Base-by-base conservation (phyloP, 495 filamentous ascomycete species). In the Tuber microsphaerosporum region DNA sequence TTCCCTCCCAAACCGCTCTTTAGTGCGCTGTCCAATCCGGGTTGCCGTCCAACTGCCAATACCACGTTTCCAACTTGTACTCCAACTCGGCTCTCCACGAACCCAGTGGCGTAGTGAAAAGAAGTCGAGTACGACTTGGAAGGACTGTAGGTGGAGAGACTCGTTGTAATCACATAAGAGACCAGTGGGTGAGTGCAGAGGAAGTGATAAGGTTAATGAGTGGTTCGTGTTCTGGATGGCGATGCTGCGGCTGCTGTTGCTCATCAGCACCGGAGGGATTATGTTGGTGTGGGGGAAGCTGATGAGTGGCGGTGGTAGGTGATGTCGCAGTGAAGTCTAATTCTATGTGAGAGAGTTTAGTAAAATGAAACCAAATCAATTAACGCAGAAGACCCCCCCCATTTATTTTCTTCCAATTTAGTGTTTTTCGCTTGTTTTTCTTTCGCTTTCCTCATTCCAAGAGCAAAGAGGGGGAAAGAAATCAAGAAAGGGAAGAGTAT, bases 41-140 rank as follows among this genome's bases (percentile, higher is more conserved):
- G 96, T 71, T 90, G 89, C 6, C 92, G 88, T 26, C 92, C 90
- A 9, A 97, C 91, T 3, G 87, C 91, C n/a, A 90, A 89, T 2
- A 97, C 92, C 1, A 92, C 93, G 80, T 90, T 93, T 70, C 90
- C 92, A 44, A 97, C 89, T 3, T 93, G 93, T 1, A 90, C 90
- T 7, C 89, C 89, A 48, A 97, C 90, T 78, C 89, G 92, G 48
- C 91, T 90, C 83, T 97, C 94, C 43, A 97, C 89, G 77, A 93
- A 92, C 80, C 97, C 92, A 51, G 92, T 93, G 76, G 92, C 88
- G 61, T 91, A 90, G 80, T 91, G 92, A 84, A 97, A 91, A 3
- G 91, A 88, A 0, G 94, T 92, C 6, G 92, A 93, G 81, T 95
- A 95, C 39, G 91, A 91, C 83, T 98, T 97, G 26, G 91, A 91